Evolutionary conservation across 768 basidiomycete genomes (phyloP), one percentile per base, ranked within the genome.

Genomic region (Myochromella boudieri): DNA sequence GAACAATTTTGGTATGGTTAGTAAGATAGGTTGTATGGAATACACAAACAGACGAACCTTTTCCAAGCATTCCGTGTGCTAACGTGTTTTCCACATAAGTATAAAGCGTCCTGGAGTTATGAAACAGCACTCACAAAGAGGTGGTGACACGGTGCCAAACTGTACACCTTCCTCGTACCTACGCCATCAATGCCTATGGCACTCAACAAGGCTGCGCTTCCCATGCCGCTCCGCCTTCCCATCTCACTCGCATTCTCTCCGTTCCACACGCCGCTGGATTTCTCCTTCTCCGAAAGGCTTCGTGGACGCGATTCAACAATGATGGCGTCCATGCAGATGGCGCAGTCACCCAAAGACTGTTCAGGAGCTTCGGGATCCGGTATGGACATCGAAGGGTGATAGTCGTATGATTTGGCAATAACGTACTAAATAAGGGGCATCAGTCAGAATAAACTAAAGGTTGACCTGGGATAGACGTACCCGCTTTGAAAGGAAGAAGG

Each of bases 301-400:
- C 70, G 52, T 3, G 62, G 58, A 5, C 66, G 59, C 34, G 75
- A 68, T 34, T 82, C 77, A 20, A 79, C 62, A 31, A 79, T 58
- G 52, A 95, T 94, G 4, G 82, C 77, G 48, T 95, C 93, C 91
- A 95, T 94, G 58, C 93, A 95, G 42, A 97, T 95, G 5, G 91
- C 81, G 57, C 93, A 97, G 60, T 95, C 91, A 6, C 89, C 91
- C 12, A 91, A 68, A 2, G 85, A 78, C 53, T 85, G 81, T 36
- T 85, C 85, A 1, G 85, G 83, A 2, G 87, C 76, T 61, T 93
- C 91, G 0, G 85, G 62, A 58, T 92, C 88, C 1, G 84, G 74
- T 1, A 78, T 53, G 0, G 89, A 85, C 29, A 95, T 68, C 2
- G 76, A 71, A 6, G 91, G 93, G 62, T 95, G 93, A 58, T 95